phyloP scores from a whole-genome alignment of 306 rosid species.

The Acacia confusa region DNA sequence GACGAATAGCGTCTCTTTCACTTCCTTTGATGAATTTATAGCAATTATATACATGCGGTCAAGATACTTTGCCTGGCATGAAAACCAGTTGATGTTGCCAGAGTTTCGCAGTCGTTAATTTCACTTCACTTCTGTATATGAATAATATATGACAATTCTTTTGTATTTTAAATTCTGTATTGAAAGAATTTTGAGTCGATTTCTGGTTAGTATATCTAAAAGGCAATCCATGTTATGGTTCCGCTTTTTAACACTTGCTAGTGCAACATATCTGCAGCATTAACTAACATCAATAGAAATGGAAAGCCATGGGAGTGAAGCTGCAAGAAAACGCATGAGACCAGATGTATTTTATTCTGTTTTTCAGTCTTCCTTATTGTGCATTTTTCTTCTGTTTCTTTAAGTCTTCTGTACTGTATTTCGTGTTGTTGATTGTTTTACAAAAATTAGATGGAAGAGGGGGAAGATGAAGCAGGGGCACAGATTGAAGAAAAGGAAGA shows the following conservation, averaged over 20 bases:
- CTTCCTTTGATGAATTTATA: not conserved
- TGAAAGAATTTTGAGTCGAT: not conserved
- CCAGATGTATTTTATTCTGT: constrained; percentile 35
- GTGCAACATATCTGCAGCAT: constrained; percentile 13
- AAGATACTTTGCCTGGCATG: not conserved
- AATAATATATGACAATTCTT: not conserved
- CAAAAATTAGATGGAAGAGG: constrained; percentile 42
- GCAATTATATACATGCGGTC: not conserved
- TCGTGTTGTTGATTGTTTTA: not conserved
- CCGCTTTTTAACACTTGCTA: constrained; percentile 9
- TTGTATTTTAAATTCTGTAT: not conserved
- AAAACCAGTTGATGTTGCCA: not conserved
- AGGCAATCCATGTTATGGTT: not conserved
- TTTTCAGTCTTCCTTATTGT: not conserved
- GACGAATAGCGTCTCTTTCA: not conserved
- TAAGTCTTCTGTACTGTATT: not conserved
- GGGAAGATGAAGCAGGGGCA: constrained; percentile 43
- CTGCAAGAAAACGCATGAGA: constrained; percentile 57
- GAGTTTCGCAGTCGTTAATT: constrained; percentile 1
- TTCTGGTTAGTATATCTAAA: not conserved
- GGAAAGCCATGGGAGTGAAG: constrained; percentile 39
- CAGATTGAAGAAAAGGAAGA: constrained; percentile 48
- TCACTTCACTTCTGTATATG: constrained; percentile 7
- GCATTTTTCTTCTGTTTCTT: constrained; percentile 4
- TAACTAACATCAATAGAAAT: constrained; percentile 36